Base-by-base conservation (phyloP, 2,329 filamentous ascomycete species). In the Trichoderma lentiforme region DNA sequence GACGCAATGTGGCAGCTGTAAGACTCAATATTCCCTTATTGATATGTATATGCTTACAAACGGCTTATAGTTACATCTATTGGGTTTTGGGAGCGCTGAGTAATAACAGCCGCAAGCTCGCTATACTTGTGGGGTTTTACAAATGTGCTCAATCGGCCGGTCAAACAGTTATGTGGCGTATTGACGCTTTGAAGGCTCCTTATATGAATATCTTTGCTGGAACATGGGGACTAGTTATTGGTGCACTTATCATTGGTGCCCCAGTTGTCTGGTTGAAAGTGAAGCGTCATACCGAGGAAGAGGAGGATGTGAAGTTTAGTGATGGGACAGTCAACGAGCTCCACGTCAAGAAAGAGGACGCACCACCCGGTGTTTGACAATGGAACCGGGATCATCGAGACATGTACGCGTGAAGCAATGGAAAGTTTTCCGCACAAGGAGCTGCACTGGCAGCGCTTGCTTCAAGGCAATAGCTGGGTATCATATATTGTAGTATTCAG, bases 51-150 rank as follows among this genome's bases (percentile, higher is more conserved):
- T 78, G 78, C 74, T 78, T 76, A 53, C 47, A n/a, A n/a, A 21
- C 21, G n/a, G 12, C 53, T 57, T 18, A 14, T 28, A 88, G 87
- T 2, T 86, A 83, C 74, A 87, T 88, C 61, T 91, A 91, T 82
- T 91, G 89, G 89, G 76, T 85, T 84, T 97, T 98, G 92, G 95
- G 95, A 64, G 89, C 95, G 6, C 86, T 98, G 53, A 95, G 93
- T 79, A 98, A 98, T 88, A 97, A 95, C 74, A 90, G 93, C 73
- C 93, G 95, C 81, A 95, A 94, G 81, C 89, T 95, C 30, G 95
- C 95, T 83, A 97, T 97, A 85, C 93, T 78, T 85, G 63, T 81
- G 83, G 76, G 85, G 92, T 93, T 84, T 89, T 95, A 95, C 87
- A 95, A 95, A 75, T 77, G 84, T 75, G 15, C 28, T 61, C 92